Evolutionary conservation across 148 eudicot species (phyloP).

Genomic region (Limonium bicolor): DNA sequence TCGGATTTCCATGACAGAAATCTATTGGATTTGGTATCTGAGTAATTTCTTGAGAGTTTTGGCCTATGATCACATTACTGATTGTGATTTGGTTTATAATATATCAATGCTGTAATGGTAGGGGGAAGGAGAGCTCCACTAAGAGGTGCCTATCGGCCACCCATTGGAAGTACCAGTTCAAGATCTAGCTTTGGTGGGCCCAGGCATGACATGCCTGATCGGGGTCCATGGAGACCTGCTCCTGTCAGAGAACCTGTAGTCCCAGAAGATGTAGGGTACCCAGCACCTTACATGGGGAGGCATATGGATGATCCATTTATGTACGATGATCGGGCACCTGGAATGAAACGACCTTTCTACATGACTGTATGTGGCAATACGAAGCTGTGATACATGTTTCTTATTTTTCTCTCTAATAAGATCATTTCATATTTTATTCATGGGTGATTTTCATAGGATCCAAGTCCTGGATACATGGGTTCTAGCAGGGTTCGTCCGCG

Average conservation of each 20-base stretch:
- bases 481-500: background rate
- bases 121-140: conserved; percentile 53
- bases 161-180: conserved; percentile 17
- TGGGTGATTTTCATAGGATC: conserved; percentile 1
- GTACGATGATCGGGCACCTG: conserved; percentile 41
- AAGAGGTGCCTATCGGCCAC: conserved; percentile 25
- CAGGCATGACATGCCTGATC: conserved; percentile 30
- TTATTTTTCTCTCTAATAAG: no score
- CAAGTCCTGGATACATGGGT: background rate
- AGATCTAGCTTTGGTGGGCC: conserved; percentile 36
- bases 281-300: conserved; percentile 37
- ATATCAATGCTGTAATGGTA: conserved; percentile 6
- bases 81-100: background rate
- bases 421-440: no score
- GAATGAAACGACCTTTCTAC: conserved; percentile 50
- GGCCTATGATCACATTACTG: background rate
- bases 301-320: conserved; percentile 49
- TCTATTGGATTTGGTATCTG: conserved; percentile 23
- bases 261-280: conserved; percentile 36
- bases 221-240: conserved; percentile 28
- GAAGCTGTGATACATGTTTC: no score
- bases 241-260: conserved; percentile 38
- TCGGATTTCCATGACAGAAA: conserved; percentile 34
- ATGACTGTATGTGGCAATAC: conserved; percentile 56
- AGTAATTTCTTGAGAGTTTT: background rate